Evolutionary conservation across 192 early-diverging fungal species (phyloP).

Genomic region (Powellomyces hirtus): DNA sequence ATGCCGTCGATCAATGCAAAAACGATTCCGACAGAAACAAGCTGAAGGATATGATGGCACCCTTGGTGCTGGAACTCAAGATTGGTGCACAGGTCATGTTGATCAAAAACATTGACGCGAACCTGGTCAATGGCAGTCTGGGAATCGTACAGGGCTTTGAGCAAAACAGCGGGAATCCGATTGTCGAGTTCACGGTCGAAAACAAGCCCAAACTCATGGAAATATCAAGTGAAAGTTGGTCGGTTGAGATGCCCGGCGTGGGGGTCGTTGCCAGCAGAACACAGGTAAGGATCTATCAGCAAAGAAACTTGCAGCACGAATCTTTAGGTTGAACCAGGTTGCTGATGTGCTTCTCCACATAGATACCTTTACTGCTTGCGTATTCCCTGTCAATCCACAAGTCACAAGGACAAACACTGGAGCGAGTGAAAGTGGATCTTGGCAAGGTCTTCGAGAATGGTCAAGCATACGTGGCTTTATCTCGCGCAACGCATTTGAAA

Average conservation of each 20-base stretch:
- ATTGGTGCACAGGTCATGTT: slow-evolving; percentile 83
- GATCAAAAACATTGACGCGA: slow-evolving; percentile 42
- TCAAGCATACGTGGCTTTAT: slow-evolving; percentile 54
- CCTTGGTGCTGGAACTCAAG: slow-evolving; percentile 65
- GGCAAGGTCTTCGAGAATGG: slow-evolving; percentile 48
- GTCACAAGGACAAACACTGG: slow-evolving; percentile 51
- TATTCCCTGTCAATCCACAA: slow-evolving; percentile 57
- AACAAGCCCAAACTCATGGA: slow-evolving; percentile 6
- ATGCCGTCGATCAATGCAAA: background rate
- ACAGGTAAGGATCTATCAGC: slow-evolving; percentile 10
- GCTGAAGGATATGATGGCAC: slow-evolving; percentile 58
- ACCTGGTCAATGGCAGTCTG: slow-evolving; percentile 48
- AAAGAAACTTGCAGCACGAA: background rate
- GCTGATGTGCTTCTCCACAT: background rate
- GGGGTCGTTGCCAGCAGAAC: slow-evolving; percentile 18
- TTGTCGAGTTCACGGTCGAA: slow-evolving; percentile 35
- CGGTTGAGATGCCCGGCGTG: slow-evolving; percentile 4
- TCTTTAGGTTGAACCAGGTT: background rate
- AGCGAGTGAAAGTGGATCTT: slow-evolving; percentile 43
- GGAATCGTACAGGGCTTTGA: slow-evolving; percentile 37
- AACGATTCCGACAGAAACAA: slow-evolving; percentile 22
- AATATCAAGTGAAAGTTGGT: slow-evolving; percentile 4
- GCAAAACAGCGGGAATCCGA: slow-evolving; percentile 11
- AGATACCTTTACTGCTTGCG: slow-evolving; percentile 43
- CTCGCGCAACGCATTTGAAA: slow-evolving; percentile 39